Percentiles rank a stretch among this genome's conserved stretches.
phyloP scores from a whole-genome alignment of 352 stramenopile species.

The Pythium utonaiense region DNA sequence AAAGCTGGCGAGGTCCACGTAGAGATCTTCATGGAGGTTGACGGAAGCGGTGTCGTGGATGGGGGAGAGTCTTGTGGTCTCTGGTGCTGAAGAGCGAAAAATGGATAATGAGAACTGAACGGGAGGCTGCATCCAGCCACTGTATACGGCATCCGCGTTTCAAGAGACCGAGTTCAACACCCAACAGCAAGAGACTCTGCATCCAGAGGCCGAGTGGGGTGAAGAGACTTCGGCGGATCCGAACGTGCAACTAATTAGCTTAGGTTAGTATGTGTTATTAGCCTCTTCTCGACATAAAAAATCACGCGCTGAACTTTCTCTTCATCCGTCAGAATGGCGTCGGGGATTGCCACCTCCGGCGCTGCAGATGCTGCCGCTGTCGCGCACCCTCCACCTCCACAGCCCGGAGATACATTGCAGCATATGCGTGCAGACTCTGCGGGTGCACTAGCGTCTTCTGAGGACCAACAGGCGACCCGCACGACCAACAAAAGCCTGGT shows the following conservation, averaged over 20 bases:
- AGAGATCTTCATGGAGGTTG: background rate
- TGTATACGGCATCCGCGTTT: too few relatives aligned
- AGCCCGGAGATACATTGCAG: background rate
- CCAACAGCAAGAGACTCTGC: too few relatives aligned
- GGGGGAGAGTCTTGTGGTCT: background rate
- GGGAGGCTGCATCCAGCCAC: background rate
- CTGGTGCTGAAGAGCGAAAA: background rate
- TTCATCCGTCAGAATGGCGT: background rate
- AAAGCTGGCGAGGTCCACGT: background rate
- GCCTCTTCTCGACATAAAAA: too few relatives aligned
- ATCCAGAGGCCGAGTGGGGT: too few relatives aligned
- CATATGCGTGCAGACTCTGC: background rate
- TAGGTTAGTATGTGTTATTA: too few relatives aligned
- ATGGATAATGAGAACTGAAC: background rate
- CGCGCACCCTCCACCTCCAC: background rate
- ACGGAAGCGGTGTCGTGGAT: background rate
- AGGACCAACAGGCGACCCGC: background rate
- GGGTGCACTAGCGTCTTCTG: background rate
- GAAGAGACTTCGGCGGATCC: too few relatives aligned
- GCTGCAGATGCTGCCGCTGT: background rate
- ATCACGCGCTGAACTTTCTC: too few relatives aligned
- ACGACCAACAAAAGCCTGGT: slow-evolving; percentile 30
- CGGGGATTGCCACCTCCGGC: background rate
- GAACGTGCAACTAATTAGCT: too few relatives aligned
- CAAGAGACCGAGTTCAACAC: too few relatives aligned